Base-by-base conservation (phyloP, 2,329 filamentous ascomycete genomes). In the Fusarium staphyleae region DNA sequence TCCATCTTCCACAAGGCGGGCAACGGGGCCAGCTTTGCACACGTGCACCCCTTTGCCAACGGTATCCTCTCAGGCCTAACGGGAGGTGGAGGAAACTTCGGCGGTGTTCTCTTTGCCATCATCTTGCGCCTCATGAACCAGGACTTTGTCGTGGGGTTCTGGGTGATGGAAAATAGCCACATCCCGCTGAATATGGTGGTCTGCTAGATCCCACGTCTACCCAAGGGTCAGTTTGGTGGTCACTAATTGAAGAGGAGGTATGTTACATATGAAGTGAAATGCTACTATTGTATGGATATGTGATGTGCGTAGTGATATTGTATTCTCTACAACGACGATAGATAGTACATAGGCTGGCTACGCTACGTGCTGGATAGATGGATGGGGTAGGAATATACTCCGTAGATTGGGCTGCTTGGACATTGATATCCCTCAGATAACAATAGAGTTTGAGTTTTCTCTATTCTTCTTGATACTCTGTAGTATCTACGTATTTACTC, bases 21-120 rank as follows among this genome's bases (percentile, higher is more conserved):
- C 34, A 96, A 96, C 69, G 93, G 93, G 1, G 87, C 90, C 33
- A 95, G 90, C 75, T 96, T 95, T 73, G 85, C 90, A 3, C 93
- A 96, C 69, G 88, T 96, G 1, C 89, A 93, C 72, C 90, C 91
- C 1, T 82, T 81, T 55, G 90, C 91, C 55, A 96, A 96, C 72
- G 92, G 91, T 12, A 71, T 82, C 49, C 81, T 96, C 6, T 90
- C 88, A 1, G 92, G 92, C 11, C 77, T 90, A 29, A 88, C 91
- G 0, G 93, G 93, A 9, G 91, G 89, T 0, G 80, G 83, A 8
- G 92, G 93, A 1, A 97, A 96, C 67, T 73, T 96, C 9, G 93
- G 93, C 4, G 93, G 93, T 11, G 85, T 96, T 44, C 72, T 96
- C 41, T 96, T 95, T 67, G 88, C 91, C 15, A 84, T 96, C 91